Conservation (phyloP, 371 early-diverging fungal species). For the Actinomucor elegans region DNA sequence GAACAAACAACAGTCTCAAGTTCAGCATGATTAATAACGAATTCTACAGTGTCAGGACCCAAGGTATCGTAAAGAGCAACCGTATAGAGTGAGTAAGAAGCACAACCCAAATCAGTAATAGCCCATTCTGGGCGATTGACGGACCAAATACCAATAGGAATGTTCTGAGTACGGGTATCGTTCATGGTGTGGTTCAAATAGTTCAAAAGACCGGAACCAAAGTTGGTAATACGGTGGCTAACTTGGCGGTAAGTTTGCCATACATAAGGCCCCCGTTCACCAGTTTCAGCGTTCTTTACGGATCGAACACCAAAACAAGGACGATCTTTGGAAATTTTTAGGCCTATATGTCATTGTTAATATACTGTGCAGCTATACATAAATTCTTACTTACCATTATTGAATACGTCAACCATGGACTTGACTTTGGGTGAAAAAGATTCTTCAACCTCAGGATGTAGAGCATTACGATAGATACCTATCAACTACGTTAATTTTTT, state of each 20-base stretch:
- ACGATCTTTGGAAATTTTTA: constrained; percentile 35
- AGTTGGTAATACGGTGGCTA: constrained; percentile 65
- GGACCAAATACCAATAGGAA: constrained; percentile 68
- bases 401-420: constrained; percentile 42
- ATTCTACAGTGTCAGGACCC: constrained; percentile 76
- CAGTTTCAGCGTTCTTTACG: constrained; percentile 45
- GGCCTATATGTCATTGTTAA: constrained; percentile 15
- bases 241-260: constrained; percentile 82
- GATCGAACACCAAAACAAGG: constrained; percentile 60
- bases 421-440: constrained; percentile 39
- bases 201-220: constrained; percentile 63
- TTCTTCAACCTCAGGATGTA: constrained; percentile 20
- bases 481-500: not conserved
- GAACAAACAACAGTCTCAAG: constrained; percentile 76
- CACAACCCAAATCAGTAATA: constrained; percentile 70
- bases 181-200: constrained; percentile 43
- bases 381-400: constrained; percentile 45
- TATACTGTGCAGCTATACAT: not conserved
- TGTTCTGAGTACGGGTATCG: constrained; percentile 28
- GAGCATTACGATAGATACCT: constrained; percentile 45
- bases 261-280: constrained; percentile 67
- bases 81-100: constrained; percentile 58
- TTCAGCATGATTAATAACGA: constrained; percentile 71
- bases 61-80: constrained; percentile 97
- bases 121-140: constrained; percentile 95